Conservation (phyloP, 148 eudicot species). For the Rhododendron williamsianum region DNA sequence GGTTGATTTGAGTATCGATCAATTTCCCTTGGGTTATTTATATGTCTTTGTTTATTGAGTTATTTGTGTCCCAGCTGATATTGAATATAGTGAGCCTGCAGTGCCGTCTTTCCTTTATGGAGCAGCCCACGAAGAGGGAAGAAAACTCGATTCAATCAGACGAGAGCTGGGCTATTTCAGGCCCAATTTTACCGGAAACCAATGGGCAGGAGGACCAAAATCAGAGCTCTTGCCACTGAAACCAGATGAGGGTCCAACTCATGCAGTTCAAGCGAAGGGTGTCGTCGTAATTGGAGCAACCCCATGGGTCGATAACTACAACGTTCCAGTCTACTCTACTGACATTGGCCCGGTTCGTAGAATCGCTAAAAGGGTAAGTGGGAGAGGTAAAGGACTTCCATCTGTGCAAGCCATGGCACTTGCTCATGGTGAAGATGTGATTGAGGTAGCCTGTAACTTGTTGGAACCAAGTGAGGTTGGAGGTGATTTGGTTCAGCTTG, state of each 20-base stretch:
- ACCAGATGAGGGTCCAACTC: constrained; percentile 67
- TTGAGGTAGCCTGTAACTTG: constrained; percentile 79
- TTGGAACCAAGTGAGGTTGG: constrained; percentile 51
- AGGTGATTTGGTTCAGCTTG: constrained; percentile 53
- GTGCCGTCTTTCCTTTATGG: constrained; percentile 80
- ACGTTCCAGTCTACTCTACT: constrained; percentile 56
- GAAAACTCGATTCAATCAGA: constrained; percentile 66
- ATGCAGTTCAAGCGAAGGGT: constrained; percentile 47
- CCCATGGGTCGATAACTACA: constrained; percentile 86
- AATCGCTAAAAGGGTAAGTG: constrained; percentile 66
- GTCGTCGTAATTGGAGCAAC: constrained; percentile 67
- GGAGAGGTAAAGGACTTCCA: constrained; percentile 67
- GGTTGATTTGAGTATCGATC: not conserved
- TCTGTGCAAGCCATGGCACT: constrained; percentile 90
- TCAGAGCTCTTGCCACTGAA: constrained; percentile 35
- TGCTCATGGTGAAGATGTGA: constrained; percentile 62
- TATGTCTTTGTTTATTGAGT: not conserved
- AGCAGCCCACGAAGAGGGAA: constrained; percentile 59
- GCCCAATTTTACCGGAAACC: constrained; percentile 50
- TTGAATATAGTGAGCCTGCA: constrained; percentile 33
- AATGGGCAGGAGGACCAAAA: constrained; percentile 67
- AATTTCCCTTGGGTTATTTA: not conserved
- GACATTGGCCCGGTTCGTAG: constrained; percentile 53
- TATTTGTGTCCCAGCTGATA: constrained; percentile 8
- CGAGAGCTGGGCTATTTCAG: constrained; percentile 83